These are phyloP conservation scores for Acer saccharum DNA, from an alignment of 345 rosid genomes.

Conservation along the genomic window DNA sequence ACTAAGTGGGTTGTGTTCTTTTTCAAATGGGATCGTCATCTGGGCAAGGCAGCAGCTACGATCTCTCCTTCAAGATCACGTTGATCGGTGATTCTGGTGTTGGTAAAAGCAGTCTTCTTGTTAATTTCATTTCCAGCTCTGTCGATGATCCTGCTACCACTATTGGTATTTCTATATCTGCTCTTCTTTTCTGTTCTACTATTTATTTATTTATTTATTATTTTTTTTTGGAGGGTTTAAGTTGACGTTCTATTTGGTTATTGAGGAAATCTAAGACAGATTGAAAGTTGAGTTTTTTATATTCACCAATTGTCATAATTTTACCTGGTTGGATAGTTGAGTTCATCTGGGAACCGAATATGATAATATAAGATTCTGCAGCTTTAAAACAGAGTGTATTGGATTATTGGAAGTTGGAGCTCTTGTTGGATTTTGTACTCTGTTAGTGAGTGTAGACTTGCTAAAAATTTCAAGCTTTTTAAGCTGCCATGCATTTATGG, in stretches of 20 bases:
- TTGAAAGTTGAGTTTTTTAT: neutral
- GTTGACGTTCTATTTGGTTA: slow-evolving; percentile 13
- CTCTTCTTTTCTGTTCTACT: neutral
- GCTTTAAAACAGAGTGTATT: neutral
- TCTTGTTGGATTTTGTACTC: neutral
- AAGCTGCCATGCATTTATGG: neutral
- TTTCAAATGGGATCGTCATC: slow-evolving; percentile 79
- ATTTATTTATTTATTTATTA: neutral
- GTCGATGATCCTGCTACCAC: slow-evolving; percentile 84
- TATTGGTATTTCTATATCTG: slow-evolving; percentile 51
- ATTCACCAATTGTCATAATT: neutral
- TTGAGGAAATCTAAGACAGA: neutral
- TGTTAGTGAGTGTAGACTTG: neutral
- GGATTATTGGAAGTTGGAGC: neutral
- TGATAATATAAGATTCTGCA: neutral
- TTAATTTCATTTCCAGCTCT: slow-evolving; percentile 83
- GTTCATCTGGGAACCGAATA: no score
- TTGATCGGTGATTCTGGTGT: slow-evolving; percentile 96
- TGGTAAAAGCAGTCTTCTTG: slow-evolving; percentile 96
- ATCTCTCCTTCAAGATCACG: slow-evolving; percentile 95
- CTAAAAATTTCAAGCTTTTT: neutral
- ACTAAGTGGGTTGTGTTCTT: neutral
- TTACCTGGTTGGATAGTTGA: neutral
- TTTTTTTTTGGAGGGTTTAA: neutral
- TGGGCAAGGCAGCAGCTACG: slow-evolving; percentile 63